Percentiles rank a stretch among this genome's conserved stretches.
Evolutionary conservation across 768 basidiomycete genomes (phyloP).

Genomic region (Cubamyces lactineus): DNA sequence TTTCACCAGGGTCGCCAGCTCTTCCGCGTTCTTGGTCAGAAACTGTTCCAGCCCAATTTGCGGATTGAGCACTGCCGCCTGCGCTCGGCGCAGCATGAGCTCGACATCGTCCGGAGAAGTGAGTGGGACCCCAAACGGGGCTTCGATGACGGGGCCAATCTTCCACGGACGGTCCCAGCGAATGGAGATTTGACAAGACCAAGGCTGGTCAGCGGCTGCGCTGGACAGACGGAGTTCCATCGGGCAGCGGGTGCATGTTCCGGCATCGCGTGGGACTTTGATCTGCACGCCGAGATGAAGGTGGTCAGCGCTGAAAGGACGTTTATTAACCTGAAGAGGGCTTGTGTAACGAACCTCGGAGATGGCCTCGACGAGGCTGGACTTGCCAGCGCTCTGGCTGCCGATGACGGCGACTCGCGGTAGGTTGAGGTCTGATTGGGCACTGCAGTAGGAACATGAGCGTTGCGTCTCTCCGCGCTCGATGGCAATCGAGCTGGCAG

Average conservation of each 20-base stretch:
- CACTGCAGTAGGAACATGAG: constrained; percentile 30
- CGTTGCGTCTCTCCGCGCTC: neutral
- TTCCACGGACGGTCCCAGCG: constrained; percentile 43
- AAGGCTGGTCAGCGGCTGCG: constrained; percentile 12
- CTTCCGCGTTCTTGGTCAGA: constrained; percentile 9
- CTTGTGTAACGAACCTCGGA: constrained; percentile 47
- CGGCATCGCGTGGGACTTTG: constrained; percentile 32
- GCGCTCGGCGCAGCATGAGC: constrained; percentile 59
- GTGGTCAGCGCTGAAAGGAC: too few species aligned
- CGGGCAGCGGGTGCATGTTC: constrained; percentile 50
- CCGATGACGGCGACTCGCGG: constrained; percentile 55
- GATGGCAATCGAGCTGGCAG: neutral
- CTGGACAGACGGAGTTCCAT: constrained; percentile 41
- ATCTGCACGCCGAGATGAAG: constrained; percentile 10
- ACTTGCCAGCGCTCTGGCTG: constrained; percentile 54
- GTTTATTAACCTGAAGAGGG: too few species aligned
- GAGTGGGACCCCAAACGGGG: constrained; percentile 47
- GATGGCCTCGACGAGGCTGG: constrained; percentile 52
- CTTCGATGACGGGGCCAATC: constrained; percentile 28
- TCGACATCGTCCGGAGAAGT: constrained; percentile 48
- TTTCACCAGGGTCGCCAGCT: neutral
- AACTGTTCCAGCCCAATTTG: constrained; percentile 34
- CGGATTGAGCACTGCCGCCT: constrained; percentile 59
- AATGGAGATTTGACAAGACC: constrained; percentile 44
- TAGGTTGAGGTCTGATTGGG: constrained; percentile 49